These are phyloP conservation scores for Hebeloma cylindrosporum DNA, from an alignment of 768 basidiomycete species.

Conservation along the genomic window DNA sequence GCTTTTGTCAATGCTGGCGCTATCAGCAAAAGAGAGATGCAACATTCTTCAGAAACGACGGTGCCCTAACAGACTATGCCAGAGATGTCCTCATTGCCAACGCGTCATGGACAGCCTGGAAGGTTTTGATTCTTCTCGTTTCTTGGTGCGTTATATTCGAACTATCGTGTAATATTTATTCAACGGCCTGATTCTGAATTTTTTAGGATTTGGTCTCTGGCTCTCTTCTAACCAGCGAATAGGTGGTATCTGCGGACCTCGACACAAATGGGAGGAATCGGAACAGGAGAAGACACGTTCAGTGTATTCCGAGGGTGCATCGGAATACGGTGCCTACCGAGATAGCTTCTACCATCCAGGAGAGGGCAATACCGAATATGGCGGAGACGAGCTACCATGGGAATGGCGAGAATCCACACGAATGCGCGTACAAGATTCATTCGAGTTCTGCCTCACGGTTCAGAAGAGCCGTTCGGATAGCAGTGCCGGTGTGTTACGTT, in stretches of 20 bases:
- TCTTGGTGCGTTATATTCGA: conserved; percentile 60
- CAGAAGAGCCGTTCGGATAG: conserved; percentile 19
- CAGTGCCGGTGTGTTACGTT: conserved; percentile 26
- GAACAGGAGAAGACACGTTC: conserved; percentile 59
- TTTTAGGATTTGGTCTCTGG: conserved; percentile 73
- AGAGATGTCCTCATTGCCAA: conserved; percentile 80
- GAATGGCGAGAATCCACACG: conserved; percentile 74
- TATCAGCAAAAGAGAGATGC: conserved; percentile 61
- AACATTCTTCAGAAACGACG: conserved; percentile 72
- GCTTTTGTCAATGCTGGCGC: conserved; percentile 4
- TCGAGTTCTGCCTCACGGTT: conserved; percentile 68
- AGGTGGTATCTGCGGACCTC: conserved; percentile 82
- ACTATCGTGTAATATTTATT: conserved; percentile 2
- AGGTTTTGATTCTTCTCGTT: conserved; percentile 60
- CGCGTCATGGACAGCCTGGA: conserved; percentile 80
- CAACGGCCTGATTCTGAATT: conserved; percentile 5
- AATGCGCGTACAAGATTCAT: conserved; percentile 72
- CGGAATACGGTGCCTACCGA: conserved; percentile 31
- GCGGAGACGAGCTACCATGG: conserved; percentile 65
- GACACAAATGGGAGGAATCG: conserved; percentile 83
- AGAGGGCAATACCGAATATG: conserved; percentile 17
- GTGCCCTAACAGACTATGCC: conserved; percentile 72
- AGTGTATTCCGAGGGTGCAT: conserved; percentile 48
- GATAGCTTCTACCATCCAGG: conserved; percentile 17
- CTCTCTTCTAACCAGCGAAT: conserved; percentile 72